Evolutionary conservation across 129 eudicot species (phyloP).

Genomic region (Saussurea involucrata): DNA sequence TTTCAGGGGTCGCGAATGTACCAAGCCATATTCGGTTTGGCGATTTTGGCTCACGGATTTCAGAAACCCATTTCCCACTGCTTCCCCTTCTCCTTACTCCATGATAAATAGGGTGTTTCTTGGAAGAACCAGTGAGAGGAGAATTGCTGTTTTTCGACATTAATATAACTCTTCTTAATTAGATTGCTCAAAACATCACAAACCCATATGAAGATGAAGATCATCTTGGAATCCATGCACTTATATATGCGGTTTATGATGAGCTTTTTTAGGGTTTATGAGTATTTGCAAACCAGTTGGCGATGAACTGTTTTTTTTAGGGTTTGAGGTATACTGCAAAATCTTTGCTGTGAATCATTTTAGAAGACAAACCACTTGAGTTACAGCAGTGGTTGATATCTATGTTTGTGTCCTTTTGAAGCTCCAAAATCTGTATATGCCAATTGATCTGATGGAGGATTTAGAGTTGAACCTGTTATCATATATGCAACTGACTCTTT

Average conservation of each 20-base stretch:
- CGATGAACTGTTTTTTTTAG: slow-evolving; percentile 24
- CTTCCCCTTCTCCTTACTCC: slow-evolving; percentile 41
- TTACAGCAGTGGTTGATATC: neutral
- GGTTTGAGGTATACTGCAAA: slow-evolving; percentile 33
- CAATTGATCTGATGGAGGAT: neutral
- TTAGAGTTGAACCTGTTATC: neutral
- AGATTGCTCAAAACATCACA: slow-evolving; percentile 1
- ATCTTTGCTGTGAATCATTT: slow-evolving; percentile 16
- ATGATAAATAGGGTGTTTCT: slow-evolving; percentile 32
- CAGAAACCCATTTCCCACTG: slow-evolving; percentile 47
- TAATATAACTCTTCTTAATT: neutral
- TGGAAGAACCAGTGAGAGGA: slow-evolving; percentile 7
- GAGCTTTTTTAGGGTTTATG: slow-evolving; percentile 10
- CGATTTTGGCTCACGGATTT: slow-evolving; percentile 47
- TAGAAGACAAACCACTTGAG: slow-evolving; percentile 17
- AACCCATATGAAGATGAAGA: neutral
- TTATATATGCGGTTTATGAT: slow-evolving; percentile 15
- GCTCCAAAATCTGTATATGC: neutral
- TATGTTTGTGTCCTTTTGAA: neutral
- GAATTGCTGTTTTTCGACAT: neutral
- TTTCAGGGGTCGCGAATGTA: slow-evolving; percentile 41
- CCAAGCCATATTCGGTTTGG: slow-evolving; percentile 54
- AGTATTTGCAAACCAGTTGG: slow-evolving; percentile 32
- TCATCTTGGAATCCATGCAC: slow-evolving; percentile 16
- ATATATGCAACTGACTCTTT: neutral